Conservation (phyloP, 108 stramenopile species). For the Schizochytrium sp. region DNA sequence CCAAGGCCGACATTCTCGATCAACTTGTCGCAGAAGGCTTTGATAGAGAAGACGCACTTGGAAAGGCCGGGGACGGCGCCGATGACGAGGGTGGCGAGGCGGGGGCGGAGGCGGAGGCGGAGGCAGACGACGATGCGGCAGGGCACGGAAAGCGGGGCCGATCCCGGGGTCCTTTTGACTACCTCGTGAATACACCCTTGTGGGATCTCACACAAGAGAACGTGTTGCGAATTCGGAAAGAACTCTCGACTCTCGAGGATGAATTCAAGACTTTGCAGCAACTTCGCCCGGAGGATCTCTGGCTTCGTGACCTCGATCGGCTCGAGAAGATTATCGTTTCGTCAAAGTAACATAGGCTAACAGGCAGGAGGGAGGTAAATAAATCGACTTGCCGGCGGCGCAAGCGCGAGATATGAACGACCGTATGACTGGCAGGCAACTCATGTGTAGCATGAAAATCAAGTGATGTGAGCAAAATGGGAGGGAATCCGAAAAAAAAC, state of each 20-base stretch:
- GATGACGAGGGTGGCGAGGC: background rate
- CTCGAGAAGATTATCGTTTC: slow-evolving; percentile 33
- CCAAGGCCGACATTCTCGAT: background rate
- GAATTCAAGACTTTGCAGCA: slow-evolving; percentile 47
- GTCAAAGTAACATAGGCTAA: too few species aligned
- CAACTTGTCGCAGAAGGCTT: background rate
- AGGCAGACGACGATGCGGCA: background rate
- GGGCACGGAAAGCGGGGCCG: background rate
- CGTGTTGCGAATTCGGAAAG: slow-evolving; percentile 55
- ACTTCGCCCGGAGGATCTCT: slow-evolving; percentile 58
- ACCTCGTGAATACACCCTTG: slow-evolving; percentile 70
- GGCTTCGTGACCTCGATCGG: slow-evolving; percentile 67
- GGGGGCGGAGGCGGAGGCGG: background rate
- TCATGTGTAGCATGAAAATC: too few species aligned
- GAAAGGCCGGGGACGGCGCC: background rate
- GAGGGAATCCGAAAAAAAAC: too few species aligned
- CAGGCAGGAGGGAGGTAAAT: too few species aligned
- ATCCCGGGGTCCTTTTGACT: slow-evolving; percentile 57
- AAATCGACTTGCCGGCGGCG: too few species aligned
- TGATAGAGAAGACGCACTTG: background rate
- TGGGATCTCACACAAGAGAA: slow-evolving; percentile 65
- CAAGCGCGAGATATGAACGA: too few species aligned
- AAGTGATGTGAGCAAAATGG: too few species aligned
- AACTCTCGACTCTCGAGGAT: slow-evolving; percentile 50
- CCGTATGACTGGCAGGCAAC: too few species aligned